Evolutionary conservation across 176 grass and related monocot species (phyloP).

Genomic region (Triticum timopheevii): DNA sequence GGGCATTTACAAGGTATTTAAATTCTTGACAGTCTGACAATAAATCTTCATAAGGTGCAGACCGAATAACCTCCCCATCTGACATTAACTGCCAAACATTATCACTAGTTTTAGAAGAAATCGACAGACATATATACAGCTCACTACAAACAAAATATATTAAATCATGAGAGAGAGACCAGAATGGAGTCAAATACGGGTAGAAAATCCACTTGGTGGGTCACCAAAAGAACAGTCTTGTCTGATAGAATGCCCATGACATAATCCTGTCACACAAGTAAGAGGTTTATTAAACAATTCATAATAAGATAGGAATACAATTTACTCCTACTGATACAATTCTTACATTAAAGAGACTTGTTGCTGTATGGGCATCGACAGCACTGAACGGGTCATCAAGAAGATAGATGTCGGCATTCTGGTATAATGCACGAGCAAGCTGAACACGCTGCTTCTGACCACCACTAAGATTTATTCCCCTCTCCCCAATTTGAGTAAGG

Average conservation of each 20-base stretch:
- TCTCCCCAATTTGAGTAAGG: conserved; percentile 82
- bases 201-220: conserved; percentile 96
- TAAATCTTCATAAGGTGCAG: conserved; percentile 62
- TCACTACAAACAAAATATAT: not conserved
- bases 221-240: conserved; percentile 84
- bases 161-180: conserved; percentile 31
- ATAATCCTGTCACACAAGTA: conserved; percentile 61
- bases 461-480: conserved; percentile 90
- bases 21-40: conserved; percentile 71
- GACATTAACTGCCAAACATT: conserved; percentile 74
- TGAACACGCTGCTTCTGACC: conserved; percentile 96
- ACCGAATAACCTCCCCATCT: conserved; percentile 59
- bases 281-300: not conserved
- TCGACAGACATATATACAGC: not conserved
- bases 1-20: conserved; percentile 75
- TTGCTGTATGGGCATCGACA: conserved; percentile 88
- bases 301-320: not conserved
- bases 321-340: not conserved
- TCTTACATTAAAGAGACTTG: conserved; percentile 81
- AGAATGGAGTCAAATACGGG: conserved; percentile 73
- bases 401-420: conserved; percentile 84
- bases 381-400: conserved; percentile 98
- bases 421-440: conserved; percentile 87
- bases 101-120: conserved; percentile 1
- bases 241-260: conserved; percentile 74